Evolutionary conservation across 2,329 filamentous ascomycete species (phyloP), one percentile per base, ranked within the genome.

Genomic region (Kalaharituber pfeilii): DNA sequence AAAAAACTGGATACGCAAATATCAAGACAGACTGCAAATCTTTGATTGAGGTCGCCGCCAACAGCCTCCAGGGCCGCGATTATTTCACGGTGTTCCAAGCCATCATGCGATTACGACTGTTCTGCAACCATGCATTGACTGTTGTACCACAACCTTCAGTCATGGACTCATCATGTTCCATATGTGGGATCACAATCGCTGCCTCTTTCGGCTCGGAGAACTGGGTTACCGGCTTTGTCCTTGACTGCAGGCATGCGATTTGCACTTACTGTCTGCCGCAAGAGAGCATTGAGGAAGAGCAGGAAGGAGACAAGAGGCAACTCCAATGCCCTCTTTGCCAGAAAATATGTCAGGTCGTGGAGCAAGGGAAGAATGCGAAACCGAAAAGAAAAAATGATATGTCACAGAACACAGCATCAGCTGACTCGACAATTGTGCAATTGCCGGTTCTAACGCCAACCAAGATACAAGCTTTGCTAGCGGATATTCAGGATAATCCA

Each of bases 81-180:
- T 49, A 49, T 8, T 24, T 27, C 44, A 49, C 44, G 4, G 44
- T 24, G 20, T 49, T 24, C 11, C 55, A 57, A 44, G 51, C 55
- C 9, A 59, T 62, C 20, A 29, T 60, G 5, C 53, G 57, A 20
- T 54, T 62, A 15, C 56, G 60, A 9, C 54, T 59, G 18, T 26
- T 60, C 24, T 60, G 60, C 29, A 55, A 62, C 26, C 60, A 62
- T 36, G 57, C 55, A 6, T 47, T 53, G 7, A 50, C 54, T 7
- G n/a, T 60, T 13, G 11, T 59, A 20, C 29, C 52, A 9, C 5
- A 13, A n/a, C n/a, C n/a, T n/a, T n/a, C n/a, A n/a, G n/a, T n/a
- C n/a, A n/a, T n/a, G n/a, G n/a, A n/a, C n/a, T n/a, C n/a, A n/a
- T n/a, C n/a, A n/a, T n/a, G n/a, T n/a, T n/a, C n/a, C n/a, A n/a